These are phyloP conservation scores for Leccinum pellstonianum DNA, from an alignment of 768 basidiomycete species.

Conservation along the genomic window DNA sequence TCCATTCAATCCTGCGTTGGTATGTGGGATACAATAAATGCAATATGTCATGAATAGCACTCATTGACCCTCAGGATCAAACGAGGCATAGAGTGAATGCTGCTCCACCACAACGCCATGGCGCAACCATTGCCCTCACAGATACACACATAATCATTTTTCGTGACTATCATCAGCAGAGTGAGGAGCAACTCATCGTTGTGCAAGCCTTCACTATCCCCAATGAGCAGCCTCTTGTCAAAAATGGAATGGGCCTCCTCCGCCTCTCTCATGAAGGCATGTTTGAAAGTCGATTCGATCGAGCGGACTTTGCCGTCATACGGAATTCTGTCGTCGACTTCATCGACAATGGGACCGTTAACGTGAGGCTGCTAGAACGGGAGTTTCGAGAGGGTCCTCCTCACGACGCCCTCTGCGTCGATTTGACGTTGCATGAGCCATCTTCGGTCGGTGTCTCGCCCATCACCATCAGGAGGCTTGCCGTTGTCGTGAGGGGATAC, in stretches of 20 bases:
- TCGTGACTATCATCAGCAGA: not conserved
- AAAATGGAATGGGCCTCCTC: not conserved
- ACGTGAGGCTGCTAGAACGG: not conserved
- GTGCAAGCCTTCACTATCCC: not conserved
- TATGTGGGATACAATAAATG: not conserved
- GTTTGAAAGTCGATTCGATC: not conserved
- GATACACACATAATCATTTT: not conserved
- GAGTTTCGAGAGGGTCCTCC: too few species aligned
- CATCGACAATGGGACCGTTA: not conserved
- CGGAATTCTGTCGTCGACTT: not conserved
- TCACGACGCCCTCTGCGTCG: too few species aligned
- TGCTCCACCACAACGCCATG: not conserved
- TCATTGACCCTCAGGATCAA: not conserved
- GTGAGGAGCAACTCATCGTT: not conserved
- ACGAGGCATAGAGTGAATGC: not conserved
- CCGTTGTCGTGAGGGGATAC: too few species aligned
- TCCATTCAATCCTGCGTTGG: not conserved
- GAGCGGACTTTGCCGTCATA: not conserved
- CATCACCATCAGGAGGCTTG: too few species aligned
- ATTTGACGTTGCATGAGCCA: too few species aligned
- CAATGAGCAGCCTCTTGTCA: not conserved
- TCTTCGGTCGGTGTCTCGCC: too few species aligned
- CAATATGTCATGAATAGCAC: not conserved
- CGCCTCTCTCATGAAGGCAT: not conserved
- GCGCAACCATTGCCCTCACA: not conserved